Percentiles rank a stretch among this genome's conserved stretches.
Conservation (phyloP, 1,284 basidiomycete genomes). For the Tylopilus sp. region DNA sequence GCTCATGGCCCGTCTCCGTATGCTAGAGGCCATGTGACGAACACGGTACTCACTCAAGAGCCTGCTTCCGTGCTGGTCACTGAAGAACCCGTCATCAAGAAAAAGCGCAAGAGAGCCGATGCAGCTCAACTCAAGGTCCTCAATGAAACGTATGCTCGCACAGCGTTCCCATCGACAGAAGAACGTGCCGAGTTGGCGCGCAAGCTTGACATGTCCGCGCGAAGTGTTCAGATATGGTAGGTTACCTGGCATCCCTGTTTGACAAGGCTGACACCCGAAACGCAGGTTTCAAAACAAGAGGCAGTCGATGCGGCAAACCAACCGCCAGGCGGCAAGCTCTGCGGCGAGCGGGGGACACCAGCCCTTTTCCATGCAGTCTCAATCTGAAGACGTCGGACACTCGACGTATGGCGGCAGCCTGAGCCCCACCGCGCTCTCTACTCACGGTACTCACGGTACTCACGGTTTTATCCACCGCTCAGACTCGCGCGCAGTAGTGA, state of each 20-base stretch:
- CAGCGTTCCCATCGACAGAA: constrained; percentile 79
- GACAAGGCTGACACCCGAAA: constrained; percentile 18
- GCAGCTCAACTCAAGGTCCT: constrained; percentile 71
- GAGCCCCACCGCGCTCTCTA: constrained; percentile 35
- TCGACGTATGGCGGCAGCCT: constrained; percentile 34
- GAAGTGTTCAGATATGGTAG: constrained; percentile 82
- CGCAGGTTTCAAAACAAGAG: constrained; percentile 80
- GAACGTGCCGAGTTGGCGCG: constrained; percentile 73
- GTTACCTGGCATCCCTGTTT: constrained; percentile 23
- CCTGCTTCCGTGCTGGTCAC: constrained; percentile 33
- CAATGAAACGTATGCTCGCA: constrained; percentile 72
- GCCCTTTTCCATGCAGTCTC: constrained; percentile 45
- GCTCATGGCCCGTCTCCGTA: constrained; percentile 41
- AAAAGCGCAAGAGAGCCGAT: constrained; percentile 80
- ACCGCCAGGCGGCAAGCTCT: constrained; percentile 53
- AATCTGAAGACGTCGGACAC: constrained; percentile 34
- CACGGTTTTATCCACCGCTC: constrained; percentile 39
- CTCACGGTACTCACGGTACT: constrained; percentile 15
- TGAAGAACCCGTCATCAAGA: constrained; percentile 68
- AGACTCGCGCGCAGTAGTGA: constrained; percentile 36
- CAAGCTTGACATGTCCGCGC: constrained; percentile 71
- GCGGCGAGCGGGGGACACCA: constrained; percentile 44
- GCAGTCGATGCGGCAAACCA: constrained; percentile 72
- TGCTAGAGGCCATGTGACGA: constrained; percentile 35
- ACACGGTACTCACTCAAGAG: constrained; percentile 33